Evolutionary conservation across 345 rosid species (phyloP), one percentile per base, ranked within the genome.

Genomic region (Eucalyptus tenuipes): DNA sequence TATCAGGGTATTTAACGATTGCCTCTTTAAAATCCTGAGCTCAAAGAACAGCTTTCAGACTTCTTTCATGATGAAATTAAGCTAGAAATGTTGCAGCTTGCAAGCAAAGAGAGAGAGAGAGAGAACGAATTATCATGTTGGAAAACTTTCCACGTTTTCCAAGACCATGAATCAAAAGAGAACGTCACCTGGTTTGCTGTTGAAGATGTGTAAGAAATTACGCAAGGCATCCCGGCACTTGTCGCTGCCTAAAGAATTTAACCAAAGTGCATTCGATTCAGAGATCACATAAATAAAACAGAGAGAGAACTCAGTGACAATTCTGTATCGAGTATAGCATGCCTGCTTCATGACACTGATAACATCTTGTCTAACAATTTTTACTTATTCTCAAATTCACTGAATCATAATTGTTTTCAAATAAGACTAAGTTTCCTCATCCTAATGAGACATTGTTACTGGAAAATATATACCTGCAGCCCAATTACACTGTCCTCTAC

Each of bases 401-500:
- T 37, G 29, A 40, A 40, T 75, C 84, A 40, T 75, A 37, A 11
- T 20, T 75, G 47, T 40, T 40, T 75, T 20, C 85, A 48, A 16
- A 61, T 12, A 50, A 29, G 49, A 31, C 24, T 59, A 44, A 27
- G 75, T 44, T 87, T 37, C 37, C 42, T 37, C 71, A 4, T 85
- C 33, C 82, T 50, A 13, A 57, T 61, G 42, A 79, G 52, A 87
- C 61, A 27, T 84, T 64, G 33, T 9, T 27, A 87, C 47, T 87
- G 86, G 27, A 53, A 52, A 71, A 42, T 12, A 42, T 86, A 16
- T 89, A 96, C 99, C 95, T 95, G 98, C 44, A 97, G 91, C 49
- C 99, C 99, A 71, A 97, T 97, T 89, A 96, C 98, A 90, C 99
- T 97, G 90, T 97, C 99, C 92, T 97, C 99, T 88, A 97, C 94